Evolutionary conservation across 805 yeast species (phyloP).

Genomic region (Sugiyamaella qingdaonensis): DNA sequence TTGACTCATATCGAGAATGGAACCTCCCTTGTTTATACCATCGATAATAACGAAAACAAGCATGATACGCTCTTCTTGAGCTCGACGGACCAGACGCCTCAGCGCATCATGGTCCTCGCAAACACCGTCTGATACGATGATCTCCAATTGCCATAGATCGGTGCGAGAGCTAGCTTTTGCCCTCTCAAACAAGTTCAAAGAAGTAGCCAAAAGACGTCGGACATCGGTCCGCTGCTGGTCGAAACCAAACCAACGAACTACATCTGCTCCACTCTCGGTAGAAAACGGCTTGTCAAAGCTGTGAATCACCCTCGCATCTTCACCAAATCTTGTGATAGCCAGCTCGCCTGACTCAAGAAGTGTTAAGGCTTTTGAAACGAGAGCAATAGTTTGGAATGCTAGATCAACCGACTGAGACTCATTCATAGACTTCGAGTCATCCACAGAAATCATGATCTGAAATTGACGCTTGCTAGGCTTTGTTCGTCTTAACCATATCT

Average conservation of each 20-base stretch:
- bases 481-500: slow-evolving; percentile 96
- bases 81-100: slow-evolving; percentile 79
- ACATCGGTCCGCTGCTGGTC: slow-evolving; percentile 85
- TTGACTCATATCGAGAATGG: slow-evolving; percentile 92
- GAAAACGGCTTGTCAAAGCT: slow-evolving; percentile 84
- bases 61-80: slow-evolving; percentile 90
- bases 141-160: slow-evolving; percentile 90
- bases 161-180: slow-evolving; percentile 36
- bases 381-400: slow-evolving; percentile 91
- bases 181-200: slow-evolving; percentile 68
- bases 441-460: slow-evolving; percentile 96
- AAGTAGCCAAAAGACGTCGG: slow-evolving; percentile 61
- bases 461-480: slow-evolving; percentile 96
- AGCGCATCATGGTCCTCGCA: slow-evolving; percentile 90
- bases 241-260: slow-evolving; percentile 86
- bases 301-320: slow-evolving; percentile 75
- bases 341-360: slow-evolving; percentile 93
- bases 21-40: slow-evolving; percentile 73
- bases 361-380: slow-evolving; percentile 89
- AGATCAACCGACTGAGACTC: slow-evolving; percentile 85
- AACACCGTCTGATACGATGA: slow-evolving; percentile 92
- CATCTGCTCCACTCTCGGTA: slow-evolving; percentile 74
- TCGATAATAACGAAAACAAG: slow-evolving; percentile 91
- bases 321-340: slow-evolving; percentile 88
- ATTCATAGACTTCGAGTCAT: slow-evolving; percentile 96